Evolutionary conservation across 768 basidiomycete species (phyloP), one percentile per base, ranked within the genome.

Genomic region (Mycena vitilis): DNA sequence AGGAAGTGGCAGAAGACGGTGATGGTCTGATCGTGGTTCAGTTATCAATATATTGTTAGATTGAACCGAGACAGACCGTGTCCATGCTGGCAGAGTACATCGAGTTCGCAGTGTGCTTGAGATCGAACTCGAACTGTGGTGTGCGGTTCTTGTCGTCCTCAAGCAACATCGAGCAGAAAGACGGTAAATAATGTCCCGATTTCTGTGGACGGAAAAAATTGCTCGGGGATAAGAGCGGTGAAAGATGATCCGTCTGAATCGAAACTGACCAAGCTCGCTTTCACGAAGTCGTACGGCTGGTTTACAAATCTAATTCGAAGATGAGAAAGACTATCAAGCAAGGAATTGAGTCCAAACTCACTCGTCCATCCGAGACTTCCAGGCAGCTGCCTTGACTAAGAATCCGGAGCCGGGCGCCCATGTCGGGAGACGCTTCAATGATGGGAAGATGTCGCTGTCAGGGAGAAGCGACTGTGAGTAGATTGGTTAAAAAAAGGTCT

Each of bases 61-160:
- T 40, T 56, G 18, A 18, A 49, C 9, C 8, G 25, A 20, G 48
- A 9, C n/a, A 71, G 66, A 89, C 91, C 0, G 90, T 91, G 72
- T 92, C 91, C 44, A 86, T 81, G 71, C 89, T 89, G 18, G 86
- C 88, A 8, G 84, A 80, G 75, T 91, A 93, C 90, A 94, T 92
- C 37, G 91, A 93, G 76, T 93, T 93, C n/a, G 93, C 92, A 1
- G 90, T 88, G 91, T 91, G 92, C 66, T 91, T 89, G 53, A 93
- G 81, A 71, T 94, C 92, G 68, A 88, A 88, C 72, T 91, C 89
- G 52, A 84, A 86, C 65, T 84, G 74, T 8, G 82, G 76, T 38
- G 76, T 78, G 45, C 77, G 65, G 55, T 80, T 81, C 69, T 79
- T 75, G 42, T 81, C 76, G 47, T 86, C 85, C 53, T 89, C 88